Conservation (phyloP, 2,329 filamentous ascomycete genomes). For the Beauveria bassiana region DNA sequence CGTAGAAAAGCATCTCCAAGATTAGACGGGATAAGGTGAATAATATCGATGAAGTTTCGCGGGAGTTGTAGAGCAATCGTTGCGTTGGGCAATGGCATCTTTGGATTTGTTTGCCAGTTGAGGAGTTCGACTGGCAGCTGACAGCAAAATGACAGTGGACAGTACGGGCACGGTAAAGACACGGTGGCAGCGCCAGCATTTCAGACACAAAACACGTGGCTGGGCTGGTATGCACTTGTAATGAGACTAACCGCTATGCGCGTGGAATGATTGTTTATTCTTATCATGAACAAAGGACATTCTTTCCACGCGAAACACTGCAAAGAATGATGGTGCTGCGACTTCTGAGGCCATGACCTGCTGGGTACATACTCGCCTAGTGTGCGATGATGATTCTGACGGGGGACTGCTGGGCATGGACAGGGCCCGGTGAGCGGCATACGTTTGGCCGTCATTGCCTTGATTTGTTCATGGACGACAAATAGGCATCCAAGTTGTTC, state of each 20-base stretch:
- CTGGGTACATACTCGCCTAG: too few relatives aligned
- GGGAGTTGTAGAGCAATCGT: neutral
- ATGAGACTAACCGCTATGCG: neutral
- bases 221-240: neutral
- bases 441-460: too few relatives aligned
- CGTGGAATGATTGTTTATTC: neutral
- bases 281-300: neutral
- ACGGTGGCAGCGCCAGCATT: neutral
- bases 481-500: too few relatives aligned
- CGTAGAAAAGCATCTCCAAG: neutral
- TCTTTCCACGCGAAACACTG: neutral
- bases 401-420: too few relatives aligned
- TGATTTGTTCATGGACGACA: too few relatives aligned
- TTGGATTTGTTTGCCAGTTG: neutral
- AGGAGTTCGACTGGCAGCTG: neutral
- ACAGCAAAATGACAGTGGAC: neutral
- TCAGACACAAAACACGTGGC: neutral
- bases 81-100: neutral
- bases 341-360: too few relatives aligned
- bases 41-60: neutral
- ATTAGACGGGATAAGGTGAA: neutral
- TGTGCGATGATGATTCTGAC: too few relatives aligned
- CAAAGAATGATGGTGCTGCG: too few relatives aligned
- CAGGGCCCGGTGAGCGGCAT: too few relatives aligned
- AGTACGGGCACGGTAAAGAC: neutral